Base-by-base conservation (phyloP, 169 alveolate species). In the Plasmodium vivax region DNA sequence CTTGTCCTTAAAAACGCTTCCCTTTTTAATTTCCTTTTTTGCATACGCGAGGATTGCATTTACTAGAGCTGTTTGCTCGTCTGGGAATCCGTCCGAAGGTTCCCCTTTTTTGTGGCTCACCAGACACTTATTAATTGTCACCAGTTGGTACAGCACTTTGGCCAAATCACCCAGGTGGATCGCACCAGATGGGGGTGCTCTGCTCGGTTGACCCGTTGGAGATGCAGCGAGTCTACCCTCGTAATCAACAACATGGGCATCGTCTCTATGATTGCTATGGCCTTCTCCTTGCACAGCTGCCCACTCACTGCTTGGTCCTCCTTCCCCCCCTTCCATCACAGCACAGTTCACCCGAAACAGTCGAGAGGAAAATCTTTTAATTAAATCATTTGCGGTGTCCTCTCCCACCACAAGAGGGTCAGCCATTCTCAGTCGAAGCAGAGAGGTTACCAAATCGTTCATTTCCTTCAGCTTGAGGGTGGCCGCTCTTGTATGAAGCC, bases 91-190 rank as follows among this genome's bases (percentile, higher is more conserved):
- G 0, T 68, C 77, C 77, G 16, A 30, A 23, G 14, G n/a, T 1
- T 36, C 4, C 14, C 10, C 75, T 84, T 84, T 34, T 7, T 54
- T 54, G 3, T 9, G 41, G 14, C 8, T 38, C 34, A 54, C 14
- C 5, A 75, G 23, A 23, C 19, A 10, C 47, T 77, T 77, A 54
- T 56, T n/a, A 4, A 54, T 34, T 4, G 32, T 41, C 1, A 87
- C 71, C 3, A 87, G 27, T 34, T 87, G 82, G 45, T 87, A 75
- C 8, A 87, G 71, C 23, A 87, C 38, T 27, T 54, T 87, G 14
- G 82, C 43, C 32, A 77, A n/a, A 8, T 87, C 87, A 1, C 23
- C 38, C 27, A 84, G 27, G 23, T 23, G 41, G 9, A 84, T 51
- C 32, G 38, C 23, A 0, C 45, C 36, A 7, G 47, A 38, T 41